Percentiles rank a stretch among this genome's conserved stretches.
These are phyloP conservation scores for Boeremia exigua DNA, from an alignment of 2,329 filamentous ascomycete species.

Conservation along the genomic window DNA sequence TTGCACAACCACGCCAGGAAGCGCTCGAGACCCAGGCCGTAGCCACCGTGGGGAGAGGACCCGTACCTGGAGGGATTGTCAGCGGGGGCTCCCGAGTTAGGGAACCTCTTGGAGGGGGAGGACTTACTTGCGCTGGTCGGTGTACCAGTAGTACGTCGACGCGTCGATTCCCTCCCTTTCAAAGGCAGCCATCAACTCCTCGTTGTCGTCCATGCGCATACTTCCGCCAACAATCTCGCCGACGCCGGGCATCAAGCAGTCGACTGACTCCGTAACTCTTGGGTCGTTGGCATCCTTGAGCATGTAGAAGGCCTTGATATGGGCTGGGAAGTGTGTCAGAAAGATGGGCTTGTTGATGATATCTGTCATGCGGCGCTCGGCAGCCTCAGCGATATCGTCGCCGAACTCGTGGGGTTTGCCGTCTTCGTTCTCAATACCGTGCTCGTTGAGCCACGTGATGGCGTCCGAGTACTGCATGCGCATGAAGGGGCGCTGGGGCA, in stretches of 20 bases:
- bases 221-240: constrained; percentile 96
- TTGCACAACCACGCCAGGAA: constrained; percentile 73
- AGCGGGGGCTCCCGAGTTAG: constrained; percentile 12
- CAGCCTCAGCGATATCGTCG: constrained; percentile 97
- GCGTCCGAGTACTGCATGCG: constrained; percentile 95
- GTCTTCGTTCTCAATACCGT: constrained; percentile 92
- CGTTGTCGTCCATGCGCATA: constrained; percentile 93
- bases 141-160: constrained; percentile 96
- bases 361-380: constrained; percentile 96
- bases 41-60: constrained; percentile 88
- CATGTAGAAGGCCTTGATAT: constrained; percentile 99
- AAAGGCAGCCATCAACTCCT: constrained; percentile 84
- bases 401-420: constrained; percentile 89
- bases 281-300: constrained; percentile 79
- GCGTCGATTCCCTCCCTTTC: constrained; percentile 85
- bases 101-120: background rate
- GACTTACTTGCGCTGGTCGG: constrained; percentile 90
- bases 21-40: constrained; percentile 89
- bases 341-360: constrained; percentile 95
- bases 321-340: constrained; percentile 93
- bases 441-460: constrained; percentile 89
- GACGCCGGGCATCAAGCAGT: constrained; percentile 87
- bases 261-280: constrained; percentile 91
- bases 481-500: constrained; percentile 83
- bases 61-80: constrained; percentile 70